A percentile compares a stretch with the other conserved stretches of the same genome.
Conservation (phyloP, 805 yeast species). For the Jamesozyma lodderae region DNA sequence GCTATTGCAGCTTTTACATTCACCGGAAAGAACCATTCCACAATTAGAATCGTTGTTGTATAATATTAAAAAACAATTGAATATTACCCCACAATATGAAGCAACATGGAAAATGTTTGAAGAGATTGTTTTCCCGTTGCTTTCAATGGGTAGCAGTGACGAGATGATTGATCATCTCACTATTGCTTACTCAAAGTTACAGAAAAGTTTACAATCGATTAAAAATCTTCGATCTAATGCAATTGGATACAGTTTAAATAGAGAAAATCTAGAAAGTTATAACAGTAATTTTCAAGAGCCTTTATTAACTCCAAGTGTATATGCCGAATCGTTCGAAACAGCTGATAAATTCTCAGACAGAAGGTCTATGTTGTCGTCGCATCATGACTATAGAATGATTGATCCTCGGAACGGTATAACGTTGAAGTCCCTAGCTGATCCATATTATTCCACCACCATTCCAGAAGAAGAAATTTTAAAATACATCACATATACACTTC, state of each 20-base stretch:
- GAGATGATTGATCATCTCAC: slow-evolving; percentile 18
- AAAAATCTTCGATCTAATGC: background rate
- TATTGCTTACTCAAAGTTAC: slow-evolving; percentile 12
- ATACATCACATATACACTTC: slow-evolving; percentile 43
- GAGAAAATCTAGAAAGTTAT: slow-evolving; percentile 4
- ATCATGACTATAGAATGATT: slow-evolving; percentile 8
- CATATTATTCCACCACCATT: slow-evolving; percentile 30
- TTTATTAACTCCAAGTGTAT: slow-evolving; percentile 14
- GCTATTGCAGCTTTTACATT: slow-evolving; percentile 11
- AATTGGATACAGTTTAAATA: background rate
- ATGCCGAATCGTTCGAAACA: slow-evolving; percentile 35
- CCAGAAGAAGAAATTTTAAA: slow-evolving; percentile 37
- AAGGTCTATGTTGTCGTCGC: slow-evolving; percentile 30
- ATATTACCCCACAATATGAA: slow-evolving; percentile 9
- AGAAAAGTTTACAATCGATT: slow-evolving; percentile 11
- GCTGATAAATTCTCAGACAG: slow-evolving; percentile 32
- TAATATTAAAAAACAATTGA: slow-evolving; percentile 12
- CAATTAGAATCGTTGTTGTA: slow-evolving; percentile 17
- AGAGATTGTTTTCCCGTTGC: slow-evolving; percentile 11
- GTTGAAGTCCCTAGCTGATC: slow-evolving; percentile 16
- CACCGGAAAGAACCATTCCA: slow-evolving; percentile 11
- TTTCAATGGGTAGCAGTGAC: slow-evolving; percentile 10
- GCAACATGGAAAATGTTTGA: slow-evolving; percentile 19
- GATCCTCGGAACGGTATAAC: slow-evolving; percentile 9
- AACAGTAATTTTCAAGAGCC: slow-evolving; percentile 5